phyloP scores from a whole-genome alignment of 2,329 filamentous ascomycete species.

The Lecanicillium sp. region DNA sequence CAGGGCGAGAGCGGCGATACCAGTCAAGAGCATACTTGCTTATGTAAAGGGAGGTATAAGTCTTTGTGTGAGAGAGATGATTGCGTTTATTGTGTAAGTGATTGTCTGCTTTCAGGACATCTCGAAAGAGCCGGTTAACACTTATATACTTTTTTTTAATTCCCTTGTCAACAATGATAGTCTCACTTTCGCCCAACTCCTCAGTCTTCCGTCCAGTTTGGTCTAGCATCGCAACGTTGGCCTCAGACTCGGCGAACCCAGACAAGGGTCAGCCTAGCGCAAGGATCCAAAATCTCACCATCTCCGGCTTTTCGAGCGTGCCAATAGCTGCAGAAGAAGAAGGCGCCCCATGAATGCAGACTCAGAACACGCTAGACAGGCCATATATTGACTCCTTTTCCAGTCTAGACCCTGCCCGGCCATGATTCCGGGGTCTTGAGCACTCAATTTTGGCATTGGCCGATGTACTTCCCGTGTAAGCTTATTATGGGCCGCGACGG shows the following conservation, averaged over 20 bases:
- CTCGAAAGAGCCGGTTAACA: not conserved
- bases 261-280: not conserved
- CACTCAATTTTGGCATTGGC: slow-evolving; percentile 1
- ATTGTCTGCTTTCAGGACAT: not conserved
- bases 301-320: not conserved
- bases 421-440: not conserved
- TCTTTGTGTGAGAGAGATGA: not conserved
- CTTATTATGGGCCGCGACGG: slow-evolving; percentile 4
- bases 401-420: not conserved
- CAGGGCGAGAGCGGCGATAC: slow-evolving; percentile 3
- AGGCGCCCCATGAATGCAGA: not conserved
- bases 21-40: slow-evolving; percentile 8
- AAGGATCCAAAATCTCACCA: slow-evolving; percentile 11
- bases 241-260: slow-evolving; percentile 2
- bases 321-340: not conserved
- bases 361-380: not conserved
- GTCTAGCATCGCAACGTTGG: slow-evolving; percentile 9
- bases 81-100: not conserved
- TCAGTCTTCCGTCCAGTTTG: not conserved
- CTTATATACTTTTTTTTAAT: slow-evolving; percentile 7
- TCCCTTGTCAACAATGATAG: not conserved
- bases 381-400: not conserved
- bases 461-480: not conserved
- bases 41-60: not conserved
- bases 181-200: not conserved